Conservation (phyloP, 495 filamentous ascomycete species). For the Penicillium bialowiezense region DNA sequence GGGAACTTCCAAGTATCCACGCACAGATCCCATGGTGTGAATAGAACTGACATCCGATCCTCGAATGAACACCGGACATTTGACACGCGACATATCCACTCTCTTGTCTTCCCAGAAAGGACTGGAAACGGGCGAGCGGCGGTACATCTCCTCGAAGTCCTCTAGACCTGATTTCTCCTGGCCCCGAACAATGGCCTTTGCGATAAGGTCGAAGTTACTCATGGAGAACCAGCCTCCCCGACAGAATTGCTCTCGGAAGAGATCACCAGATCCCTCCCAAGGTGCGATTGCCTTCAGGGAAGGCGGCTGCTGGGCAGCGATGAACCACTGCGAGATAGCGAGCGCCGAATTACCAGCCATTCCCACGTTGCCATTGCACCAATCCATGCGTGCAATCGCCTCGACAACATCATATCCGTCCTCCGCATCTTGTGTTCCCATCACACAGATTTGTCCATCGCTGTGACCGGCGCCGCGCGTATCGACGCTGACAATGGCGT, state of each 20-base stretch:
- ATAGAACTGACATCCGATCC: constrained; percentile 27
- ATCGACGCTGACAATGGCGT: constrained; percentile 45
- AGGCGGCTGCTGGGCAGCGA: constrained; percentile 37
- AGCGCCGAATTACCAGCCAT: constrained; percentile 42
- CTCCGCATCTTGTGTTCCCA: constrained; percentile 44
- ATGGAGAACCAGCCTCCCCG: constrained; percentile 31
- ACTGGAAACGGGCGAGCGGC: constrained; percentile 15
- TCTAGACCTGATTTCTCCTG: constrained; percentile 24
- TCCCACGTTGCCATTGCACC: constrained; percentile 45
- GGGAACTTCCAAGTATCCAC: constrained; percentile 30
- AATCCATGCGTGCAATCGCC: constrained; percentile 33
- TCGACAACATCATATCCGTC: constrained; percentile 47
- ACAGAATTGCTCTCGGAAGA: constrained; percentile 41
- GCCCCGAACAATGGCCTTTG: constrained; percentile 24
- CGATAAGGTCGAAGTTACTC: constrained; percentile 29
- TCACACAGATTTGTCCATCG: constrained; percentile 36
- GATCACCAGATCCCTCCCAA: constrained; percentile 44
- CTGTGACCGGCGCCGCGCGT: constrained; percentile 37
- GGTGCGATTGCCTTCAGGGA: constrained; percentile 43
- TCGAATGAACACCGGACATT: constrained; percentile 22
- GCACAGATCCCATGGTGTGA: constrained; percentile 37
- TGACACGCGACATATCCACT: constrained; percentile 18
- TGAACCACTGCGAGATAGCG: constrained; percentile 41
- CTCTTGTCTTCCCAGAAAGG: constrained; percentile 31
- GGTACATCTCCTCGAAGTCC: constrained; percentile 31